Conservation (phyloP, 805 yeast species). For the Ogataea zsoltii region DNA sequence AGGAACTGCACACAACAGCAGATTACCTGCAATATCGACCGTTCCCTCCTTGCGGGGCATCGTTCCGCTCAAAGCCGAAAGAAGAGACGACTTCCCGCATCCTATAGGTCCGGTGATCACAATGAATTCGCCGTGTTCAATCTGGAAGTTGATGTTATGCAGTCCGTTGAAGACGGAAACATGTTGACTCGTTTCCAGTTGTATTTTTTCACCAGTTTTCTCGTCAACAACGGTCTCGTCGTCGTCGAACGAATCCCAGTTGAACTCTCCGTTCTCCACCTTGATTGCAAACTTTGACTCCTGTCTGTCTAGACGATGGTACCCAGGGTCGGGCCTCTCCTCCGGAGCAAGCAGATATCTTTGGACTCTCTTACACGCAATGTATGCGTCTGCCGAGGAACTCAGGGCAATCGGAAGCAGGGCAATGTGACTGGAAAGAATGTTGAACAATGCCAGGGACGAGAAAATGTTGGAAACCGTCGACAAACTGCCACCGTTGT, state of each 20-base stretch:
- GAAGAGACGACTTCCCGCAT: constrained; percentile 69
- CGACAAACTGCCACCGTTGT: constrained; percentile 34
- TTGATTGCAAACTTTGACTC: constrained; percentile 43
- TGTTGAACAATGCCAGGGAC: constrained; percentile 66
- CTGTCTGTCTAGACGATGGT: constrained; percentile 13
- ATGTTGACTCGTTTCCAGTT: constrained; percentile 4
- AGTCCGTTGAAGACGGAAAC: constrained; percentile 40
- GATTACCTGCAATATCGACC: constrained; percentile 52
- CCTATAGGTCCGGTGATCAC: constrained; percentile 74
- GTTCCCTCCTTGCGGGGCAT: constrained; percentile 59
- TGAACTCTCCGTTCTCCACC: constrained; percentile 55
- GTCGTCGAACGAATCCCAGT: constrained; percentile 56
- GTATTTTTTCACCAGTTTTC: neutral
- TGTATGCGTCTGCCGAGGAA: constrained; percentile 64
- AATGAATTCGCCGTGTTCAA: constrained; percentile 67
- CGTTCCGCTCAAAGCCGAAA: constrained; percentile 67
- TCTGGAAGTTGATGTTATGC: constrained; percentile 48
- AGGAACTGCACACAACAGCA: constrained; percentile 51
- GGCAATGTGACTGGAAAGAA: constrained; percentile 60
- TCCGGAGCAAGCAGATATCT: constrained; percentile 46
- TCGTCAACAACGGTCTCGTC: constrained; percentile 22
- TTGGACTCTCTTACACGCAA: constrained; percentile 60
- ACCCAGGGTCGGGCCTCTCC: constrained; percentile 33
- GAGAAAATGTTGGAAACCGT: constrained; percentile 68
- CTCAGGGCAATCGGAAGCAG: constrained; percentile 72